These are phyloP conservation scores for Bassia scoparia DNA, from an alignment of 148 eudicot species.

Conservation along the genomic window DNA sequence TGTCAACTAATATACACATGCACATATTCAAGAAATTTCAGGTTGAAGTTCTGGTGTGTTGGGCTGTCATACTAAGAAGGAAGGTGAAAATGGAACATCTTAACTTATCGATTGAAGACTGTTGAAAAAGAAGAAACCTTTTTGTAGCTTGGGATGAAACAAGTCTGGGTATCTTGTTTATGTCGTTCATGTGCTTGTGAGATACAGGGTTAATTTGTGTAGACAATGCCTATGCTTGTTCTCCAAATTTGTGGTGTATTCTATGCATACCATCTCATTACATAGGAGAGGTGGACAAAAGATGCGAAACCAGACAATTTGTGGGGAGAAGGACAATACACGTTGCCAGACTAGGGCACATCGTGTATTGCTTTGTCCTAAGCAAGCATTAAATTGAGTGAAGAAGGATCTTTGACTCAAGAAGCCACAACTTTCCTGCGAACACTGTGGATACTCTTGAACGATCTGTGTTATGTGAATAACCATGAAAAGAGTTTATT, in stretches of 20 bases:
- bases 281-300: constrained; percentile 51
- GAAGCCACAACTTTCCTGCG: constrained; percentile 39
- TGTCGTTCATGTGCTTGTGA: constrained; percentile 53
- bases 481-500: constrained; percentile 33
- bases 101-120: constrained; percentile 44
- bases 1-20: constrained; percentile 50
- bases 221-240: constrained; percentile 55
- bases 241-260: constrained; percentile 51
- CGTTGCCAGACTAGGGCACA: constrained; percentile 40
- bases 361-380: constrained; percentile 44
- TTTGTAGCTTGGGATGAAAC: constrained; percentile 43
- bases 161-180: constrained; percentile 44
- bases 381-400: constrained; percentile 47
- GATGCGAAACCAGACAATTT: constrained; percentile 37
- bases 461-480: constrained; percentile 39
- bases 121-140: constrained; percentile 45
- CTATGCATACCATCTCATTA: constrained; percentile 46
- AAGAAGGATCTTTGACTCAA: constrained; percentile 45
- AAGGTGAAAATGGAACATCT: constrained; percentile 31
- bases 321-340: constrained; percentile 32
- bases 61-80: constrained; percentile 55
- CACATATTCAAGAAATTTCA: constrained; percentile 55
- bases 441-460: constrained; percentile 38
- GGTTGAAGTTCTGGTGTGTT: constrained; percentile 54
- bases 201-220: constrained; percentile 46